A percentile compares a stretch with the other conserved stretches of the same genome.
Evolutionary conservation across 116 monocot species (phyloP).

Genomic region (Trichopus zeylanicus): DNA sequence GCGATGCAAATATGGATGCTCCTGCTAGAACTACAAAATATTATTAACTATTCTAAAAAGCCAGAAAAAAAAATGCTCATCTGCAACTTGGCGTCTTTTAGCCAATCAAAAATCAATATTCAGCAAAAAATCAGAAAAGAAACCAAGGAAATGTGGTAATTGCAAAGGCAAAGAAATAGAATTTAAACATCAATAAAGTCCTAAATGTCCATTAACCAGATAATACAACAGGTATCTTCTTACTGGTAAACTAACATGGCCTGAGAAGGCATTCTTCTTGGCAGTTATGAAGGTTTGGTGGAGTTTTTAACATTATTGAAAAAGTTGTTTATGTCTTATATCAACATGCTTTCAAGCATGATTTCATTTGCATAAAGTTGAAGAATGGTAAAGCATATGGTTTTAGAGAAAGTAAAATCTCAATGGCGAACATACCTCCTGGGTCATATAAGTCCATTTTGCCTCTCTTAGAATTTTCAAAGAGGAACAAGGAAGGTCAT

Average conservation of each 20-base stretch:
- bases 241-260: too few species aligned
- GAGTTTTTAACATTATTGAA: too few species aligned
- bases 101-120: too few species aligned
- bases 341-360: too few species aligned
- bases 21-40: slow-evolving; percentile 28
- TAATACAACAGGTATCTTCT: too few species aligned
- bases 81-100: neutral
- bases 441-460: slow-evolving; percentile 91
- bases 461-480: slow-evolving; percentile 36
- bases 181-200: neutral
- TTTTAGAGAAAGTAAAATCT: too few species aligned
- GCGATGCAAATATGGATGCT: slow-evolving; percentile 74
- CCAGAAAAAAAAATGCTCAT: neutral
- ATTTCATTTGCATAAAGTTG: too few species aligned
- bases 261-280: too few species aligned
- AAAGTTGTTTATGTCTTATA: too few species aligned
- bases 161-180: neutral
- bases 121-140: too few species aligned
- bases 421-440: slow-evolving; percentile 39
- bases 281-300: neutral
- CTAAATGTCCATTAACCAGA: neutral
- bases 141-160: too few species aligned
- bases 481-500: slow-evolving; percentile 60
- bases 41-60: neutral
- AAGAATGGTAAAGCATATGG: too few species aligned